A percentile compares a stretch with the other conserved stretches of the same genome.
These are phyloP conservation scores for Cornus kousa DNA, from an alignment of 148 eudicot species.

Conservation along the genomic window DNA sequence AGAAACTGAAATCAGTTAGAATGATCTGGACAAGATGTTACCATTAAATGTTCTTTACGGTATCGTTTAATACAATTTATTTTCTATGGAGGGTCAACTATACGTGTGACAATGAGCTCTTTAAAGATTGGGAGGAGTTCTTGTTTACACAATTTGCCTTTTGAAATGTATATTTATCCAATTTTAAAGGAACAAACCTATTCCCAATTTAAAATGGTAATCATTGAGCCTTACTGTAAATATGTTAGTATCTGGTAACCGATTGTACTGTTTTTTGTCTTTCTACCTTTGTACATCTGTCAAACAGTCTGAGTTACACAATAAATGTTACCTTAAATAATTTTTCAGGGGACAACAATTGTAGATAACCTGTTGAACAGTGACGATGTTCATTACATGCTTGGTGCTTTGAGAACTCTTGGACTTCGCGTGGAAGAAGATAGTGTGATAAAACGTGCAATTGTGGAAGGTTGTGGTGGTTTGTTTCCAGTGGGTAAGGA, in stretches of 20 bases:
- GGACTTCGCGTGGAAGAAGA: slow-evolving; percentile 85
- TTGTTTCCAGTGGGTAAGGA: slow-evolving; percentile 77
- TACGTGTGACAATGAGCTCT: neutral
- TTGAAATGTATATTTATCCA: neutral
- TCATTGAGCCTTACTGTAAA: neutral
- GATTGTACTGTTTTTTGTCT: neutral
- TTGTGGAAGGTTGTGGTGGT: slow-evolving; percentile 90
- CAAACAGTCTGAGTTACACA: neutral
- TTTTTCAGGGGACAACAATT: slow-evolving; percentile 78
- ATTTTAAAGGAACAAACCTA: neutral
- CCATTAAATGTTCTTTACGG: too few species aligned
- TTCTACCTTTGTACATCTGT: neutral
- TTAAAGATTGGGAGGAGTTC: neutral
- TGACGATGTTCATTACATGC: slow-evolving; percentile 95
- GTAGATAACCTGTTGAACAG: slow-evolving; percentile 89
- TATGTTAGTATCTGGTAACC: neutral
- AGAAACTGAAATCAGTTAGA: too few species aligned
- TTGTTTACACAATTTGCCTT: neutral
- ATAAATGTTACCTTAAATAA: slow-evolving; percentile 4
- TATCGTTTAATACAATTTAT: too few species aligned
- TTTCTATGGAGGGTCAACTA: neutral
- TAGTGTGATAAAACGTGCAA: slow-evolving; percentile 53
- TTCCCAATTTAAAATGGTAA: neutral
- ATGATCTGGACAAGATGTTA: too few species aligned
- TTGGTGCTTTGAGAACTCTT: slow-evolving; percentile 92